Percentiles rank a stretch among this genome's conserved stretches.
These are phyloP conservation scores for Gardenia jasminoides DNA, from an alignment of 257 asterid species.

Conservation along the genomic window DNA sequence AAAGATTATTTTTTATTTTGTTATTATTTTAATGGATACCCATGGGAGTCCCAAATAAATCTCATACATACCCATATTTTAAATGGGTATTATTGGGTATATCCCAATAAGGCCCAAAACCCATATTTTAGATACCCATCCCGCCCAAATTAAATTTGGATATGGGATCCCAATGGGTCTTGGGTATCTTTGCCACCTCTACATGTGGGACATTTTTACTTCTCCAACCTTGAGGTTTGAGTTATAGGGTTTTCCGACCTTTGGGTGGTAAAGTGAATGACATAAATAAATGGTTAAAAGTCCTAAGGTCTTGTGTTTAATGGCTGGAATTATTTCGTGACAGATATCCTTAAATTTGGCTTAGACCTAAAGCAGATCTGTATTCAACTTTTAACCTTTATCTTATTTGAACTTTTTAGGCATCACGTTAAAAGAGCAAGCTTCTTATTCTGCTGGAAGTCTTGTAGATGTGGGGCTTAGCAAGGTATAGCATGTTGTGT, in stretches of 20 bases:
- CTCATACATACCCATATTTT: too few relatives aligned
- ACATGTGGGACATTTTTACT: neutral
- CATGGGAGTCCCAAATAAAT: too few relatives aligned
- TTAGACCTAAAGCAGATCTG: slow-evolving; percentile 4
- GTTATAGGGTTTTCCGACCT: neutral
- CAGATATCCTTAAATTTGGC: neutral
- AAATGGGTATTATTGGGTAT: too few relatives aligned
- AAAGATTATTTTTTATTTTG: too few relatives aligned
- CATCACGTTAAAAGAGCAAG: slow-evolving; percentile 52
- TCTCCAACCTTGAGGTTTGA: neutral
- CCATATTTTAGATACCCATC: too few relatives aligned
- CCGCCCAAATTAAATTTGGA: too few relatives aligned
- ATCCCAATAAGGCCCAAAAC: too few relatives aligned
- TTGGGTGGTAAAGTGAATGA: neutral
- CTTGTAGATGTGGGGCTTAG: slow-evolving; percentile 92
- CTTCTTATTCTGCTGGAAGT: slow-evolving; percentile 47
- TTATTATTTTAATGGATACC: too few relatives aligned
- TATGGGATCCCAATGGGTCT: too few relatives aligned
- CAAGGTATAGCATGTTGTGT: slow-evolving; percentile 49
- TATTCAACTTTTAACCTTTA: neutral
- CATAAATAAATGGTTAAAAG: neutral
- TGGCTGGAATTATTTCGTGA: neutral
- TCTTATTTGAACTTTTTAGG: slow-evolving; percentile 38
- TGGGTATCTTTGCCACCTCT: too few relatives aligned
- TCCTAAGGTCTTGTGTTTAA: neutral